These are phyloP conservation scores for Paecilomyces dactylethromorphus DNA, from an alignment of 2,329 filamentous ascomycete species.

Conservation along the genomic window DNA sequence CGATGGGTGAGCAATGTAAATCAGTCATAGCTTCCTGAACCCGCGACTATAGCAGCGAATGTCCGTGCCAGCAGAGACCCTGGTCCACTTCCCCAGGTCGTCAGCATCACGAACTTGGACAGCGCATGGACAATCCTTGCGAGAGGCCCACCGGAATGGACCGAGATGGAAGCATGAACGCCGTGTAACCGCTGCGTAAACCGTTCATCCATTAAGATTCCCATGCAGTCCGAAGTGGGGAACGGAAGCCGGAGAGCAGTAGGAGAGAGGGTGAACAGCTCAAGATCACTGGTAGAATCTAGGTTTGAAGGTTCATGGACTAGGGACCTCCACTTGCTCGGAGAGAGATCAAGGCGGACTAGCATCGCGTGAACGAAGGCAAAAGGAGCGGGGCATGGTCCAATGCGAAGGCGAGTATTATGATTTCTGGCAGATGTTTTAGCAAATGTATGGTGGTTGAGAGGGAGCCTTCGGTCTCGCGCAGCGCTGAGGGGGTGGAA, in stretches of 20 bases:
- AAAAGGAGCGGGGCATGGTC: neutral
- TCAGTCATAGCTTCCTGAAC: neutral
- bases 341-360: neutral
- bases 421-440: slow-evolving; percentile 8
- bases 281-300: neutral
- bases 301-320: neutral
- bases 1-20: neutral
- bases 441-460: slow-evolving; percentile 3
- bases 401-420: slow-evolving; percentile 17
- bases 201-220: neutral
- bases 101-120: neutral
- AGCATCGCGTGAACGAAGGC: neutral
- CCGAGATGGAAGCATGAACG: neutral
- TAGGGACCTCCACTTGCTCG: neutral
- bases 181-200: neutral
- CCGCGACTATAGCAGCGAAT: neutral
- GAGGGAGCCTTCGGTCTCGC: neutral
- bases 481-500: neutral
- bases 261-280: neutral
- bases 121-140: neutral
- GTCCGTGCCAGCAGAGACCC: neutral
- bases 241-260: neutral
- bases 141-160: neutral
- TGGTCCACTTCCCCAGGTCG: neutral
- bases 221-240: neutral